Conservation (phyloP, 306 rosid genomes). For the Abrus precatorius region DNA sequence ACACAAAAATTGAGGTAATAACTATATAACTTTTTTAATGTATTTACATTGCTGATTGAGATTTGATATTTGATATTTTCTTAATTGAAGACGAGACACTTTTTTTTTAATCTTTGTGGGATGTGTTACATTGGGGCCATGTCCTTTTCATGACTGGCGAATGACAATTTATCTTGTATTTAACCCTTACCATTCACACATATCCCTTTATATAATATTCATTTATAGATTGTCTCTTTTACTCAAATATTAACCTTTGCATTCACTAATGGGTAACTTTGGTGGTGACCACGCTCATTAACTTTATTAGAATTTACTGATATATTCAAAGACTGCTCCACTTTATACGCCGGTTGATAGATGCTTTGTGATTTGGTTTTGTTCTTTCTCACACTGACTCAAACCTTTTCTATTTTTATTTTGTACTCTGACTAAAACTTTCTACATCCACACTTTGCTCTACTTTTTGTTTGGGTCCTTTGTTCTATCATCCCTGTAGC, state of each 20-base stretch:
- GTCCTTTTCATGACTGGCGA: neutral
- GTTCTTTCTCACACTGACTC: constrained; percentile 42
- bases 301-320: constrained; percentile 4
- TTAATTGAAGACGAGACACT: constrained; percentile 7
- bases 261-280: constrained; percentile 38
- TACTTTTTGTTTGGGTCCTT: constrained; percentile 46
- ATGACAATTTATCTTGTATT: neutral
- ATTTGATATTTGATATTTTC: constrained; percentile 32
- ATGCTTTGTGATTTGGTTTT: constrained; percentile 45
- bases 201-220: neutral
- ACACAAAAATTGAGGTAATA: too few relatives aligned
- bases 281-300: constrained; percentile 25
- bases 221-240: neutral
- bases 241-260: constrained; percentile 28
- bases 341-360: constrained; percentile 41
- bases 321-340: constrained; percentile 34
- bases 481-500: constrained; percentile 21
- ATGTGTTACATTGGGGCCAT: neutral
- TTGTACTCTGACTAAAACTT: constrained; percentile 50
- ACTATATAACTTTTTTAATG: neutral
- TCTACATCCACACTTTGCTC: constrained; percentile 47
- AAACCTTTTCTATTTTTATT: constrained; percentile 22
- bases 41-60: neutral
- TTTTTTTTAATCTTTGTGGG: neutral
- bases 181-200: neutral